Base-by-base conservation (phyloP, 2,329 filamentous ascomycete species). In the Didymellaceae sp. region DNA sequence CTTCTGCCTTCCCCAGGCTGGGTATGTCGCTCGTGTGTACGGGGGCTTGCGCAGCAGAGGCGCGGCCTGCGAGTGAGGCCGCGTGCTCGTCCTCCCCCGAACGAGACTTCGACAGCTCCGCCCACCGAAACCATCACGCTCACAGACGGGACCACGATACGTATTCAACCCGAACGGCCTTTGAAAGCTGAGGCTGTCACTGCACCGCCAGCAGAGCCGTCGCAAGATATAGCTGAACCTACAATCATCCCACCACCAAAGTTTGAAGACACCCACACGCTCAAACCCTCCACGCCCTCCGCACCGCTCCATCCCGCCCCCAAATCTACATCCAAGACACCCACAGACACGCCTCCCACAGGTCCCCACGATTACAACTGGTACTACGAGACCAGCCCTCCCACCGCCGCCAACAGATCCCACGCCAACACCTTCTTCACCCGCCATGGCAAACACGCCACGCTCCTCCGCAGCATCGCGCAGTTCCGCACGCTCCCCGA, bases 401-500 rank as follows among this genome's bases (percentile, higher is more conserved):
- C 70, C 1, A 62, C 62, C 0, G 32, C 55, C 5, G 13, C 70
- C 57, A 55, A 82, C 65, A 70, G 76, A 38, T 54, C 63, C 13
- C 71, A 74, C 46, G 76, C 78, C 25, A 64, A 67, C 49, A 54
- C 59, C 34, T 81, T 77, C 68, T 82, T 82, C 70, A 66, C 64
- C 28, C 66, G 52, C 11, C 38, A 67, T 32, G 54, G 59, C 6
- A 52, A 57, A 2, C 76, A 76, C 0, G 57, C 82, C 80, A 5
- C 66, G 73, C 80, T 86, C 56, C 75, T 87, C 47, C 87, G 82
- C 78, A 83, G 81, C 3, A 78, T 81, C 6, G 76, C 78, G 13
- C 78, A 82, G 50, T 89, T 89, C 72, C 82, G 82, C 58, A 74
- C 76, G 3, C 82, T 87, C 51, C 81, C 83, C 6, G 77, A 78